These are phyloP conservation scores for Coelastrella sp. DNA, from an alignment of 139 green algal genomes.

Conservation along the genomic window DNA sequence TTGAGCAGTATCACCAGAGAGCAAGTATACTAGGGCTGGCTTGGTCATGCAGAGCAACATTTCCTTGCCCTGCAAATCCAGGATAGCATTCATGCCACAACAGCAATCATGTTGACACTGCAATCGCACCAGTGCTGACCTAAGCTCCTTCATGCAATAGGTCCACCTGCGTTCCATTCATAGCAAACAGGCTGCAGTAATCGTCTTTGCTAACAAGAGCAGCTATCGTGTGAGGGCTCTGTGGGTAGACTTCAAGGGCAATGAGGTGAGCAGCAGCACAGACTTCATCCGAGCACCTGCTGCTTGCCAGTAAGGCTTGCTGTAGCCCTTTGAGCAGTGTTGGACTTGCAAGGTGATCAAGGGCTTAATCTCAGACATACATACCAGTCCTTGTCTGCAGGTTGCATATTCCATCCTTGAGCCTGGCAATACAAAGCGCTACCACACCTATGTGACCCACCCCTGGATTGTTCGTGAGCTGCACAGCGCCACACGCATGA, in stretches of 20 bases:
- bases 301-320: not conserved
- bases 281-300: not conserved
- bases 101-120: too few relatives aligned
- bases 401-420: conserved; percentile 44
- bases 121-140: too few relatives aligned
- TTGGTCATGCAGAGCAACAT: too few relatives aligned
- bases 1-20: not conserved
- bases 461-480: conserved; percentile 63
- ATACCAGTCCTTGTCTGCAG: not conserved
- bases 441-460: conserved; percentile 57
- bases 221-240: conserved; percentile 34
- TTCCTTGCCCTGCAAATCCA: too few relatives aligned
- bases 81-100: too few relatives aligned
- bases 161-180: conserved; percentile 47
- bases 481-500: conserved; percentile 50
- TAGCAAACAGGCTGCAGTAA: conserved; percentile 47
- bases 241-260: conserved; percentile 62
- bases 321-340: not conserved
- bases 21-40: not conserved
- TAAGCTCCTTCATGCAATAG: conserved; percentile 4
- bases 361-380: conserved; percentile 2
- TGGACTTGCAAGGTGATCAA: conserved; percentile 25
- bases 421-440: conserved; percentile 38
- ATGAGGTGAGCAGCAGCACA: conserved; percentile 32
- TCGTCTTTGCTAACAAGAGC: conserved; percentile 57